A percentile compares a stretch with the other conserved stretches of the same genome.
Conservation (phyloP, 2,329 filamentous ascomycete genomes). For the Pseudogymnoascus sp. region DNA sequence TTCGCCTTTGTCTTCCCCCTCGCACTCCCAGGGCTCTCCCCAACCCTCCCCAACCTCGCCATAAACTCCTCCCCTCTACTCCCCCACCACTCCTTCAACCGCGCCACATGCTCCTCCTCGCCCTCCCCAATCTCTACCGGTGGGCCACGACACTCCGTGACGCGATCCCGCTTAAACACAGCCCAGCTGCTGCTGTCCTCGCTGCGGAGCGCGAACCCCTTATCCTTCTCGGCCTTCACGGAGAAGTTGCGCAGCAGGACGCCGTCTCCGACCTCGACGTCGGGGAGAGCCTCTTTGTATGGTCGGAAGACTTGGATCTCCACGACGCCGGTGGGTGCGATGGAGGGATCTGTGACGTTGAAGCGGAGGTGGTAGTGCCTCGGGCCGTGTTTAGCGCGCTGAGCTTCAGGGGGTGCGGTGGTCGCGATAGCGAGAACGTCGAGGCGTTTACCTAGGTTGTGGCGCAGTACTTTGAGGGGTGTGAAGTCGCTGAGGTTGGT, state of each 20-base stretch:
- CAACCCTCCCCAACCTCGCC: not conserved
- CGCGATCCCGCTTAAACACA: conserved; percentile 42
- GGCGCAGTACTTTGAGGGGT: conserved; percentile 45
- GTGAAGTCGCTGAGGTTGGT: conserved; percentile 45
- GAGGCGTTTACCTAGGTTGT: conserved; percentile 40
- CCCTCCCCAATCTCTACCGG: conserved; percentile 48
- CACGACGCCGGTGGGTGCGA: conserved; percentile 41
- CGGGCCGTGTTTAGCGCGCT: conserved; percentile 49
- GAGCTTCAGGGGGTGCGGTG: conserved; percentile 42
- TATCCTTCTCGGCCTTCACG: conserved; percentile 45
- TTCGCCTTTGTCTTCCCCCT: not conserved
- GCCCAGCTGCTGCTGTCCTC: conserved; percentile 52
- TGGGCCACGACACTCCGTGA: conserved; percentile 48
- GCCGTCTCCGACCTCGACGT: conserved; percentile 49
- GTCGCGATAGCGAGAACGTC: conserved; percentile 51
- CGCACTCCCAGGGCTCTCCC: not conserved
- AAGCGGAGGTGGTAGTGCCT: conserved; percentile 55
- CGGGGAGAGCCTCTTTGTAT: conserved; percentile 49
- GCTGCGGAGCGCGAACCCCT: conserved; percentile 47
- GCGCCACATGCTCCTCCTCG: conserved; percentile 43
- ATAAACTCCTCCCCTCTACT: not conserved
- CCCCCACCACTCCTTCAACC: conserved; percentile 41
- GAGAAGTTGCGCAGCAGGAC: conserved; percentile 51
- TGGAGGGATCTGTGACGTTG: conserved; percentile 49
- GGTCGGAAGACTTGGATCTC: conserved; percentile 53